Evolutionary conservation across 345 rosid species (phyloP).

Genomic region (Citrus sinensis): DNA sequence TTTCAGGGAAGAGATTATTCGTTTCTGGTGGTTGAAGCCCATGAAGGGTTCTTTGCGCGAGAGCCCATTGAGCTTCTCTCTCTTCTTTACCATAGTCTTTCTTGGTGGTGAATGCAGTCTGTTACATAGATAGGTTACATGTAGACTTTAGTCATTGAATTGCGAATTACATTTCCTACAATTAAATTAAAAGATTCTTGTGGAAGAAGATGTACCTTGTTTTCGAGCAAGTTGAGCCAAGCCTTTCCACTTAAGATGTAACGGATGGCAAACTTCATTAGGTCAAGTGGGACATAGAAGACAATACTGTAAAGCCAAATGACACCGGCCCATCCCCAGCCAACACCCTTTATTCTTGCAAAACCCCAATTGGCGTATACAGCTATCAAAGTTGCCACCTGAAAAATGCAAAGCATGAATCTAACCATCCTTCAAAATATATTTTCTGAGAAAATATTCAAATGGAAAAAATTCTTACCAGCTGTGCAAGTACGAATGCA

Average conservation of each 20-base stretch:
- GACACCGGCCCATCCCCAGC: slow-evolving; percentile 95
- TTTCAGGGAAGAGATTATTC: slow-evolving; percentile 39
- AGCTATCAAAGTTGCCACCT: slow-evolving; percentile 79
- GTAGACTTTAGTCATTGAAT: neutral
- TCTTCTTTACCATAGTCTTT: slow-evolving; percentile 84
- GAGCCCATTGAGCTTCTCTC: slow-evolving; percentile 95
- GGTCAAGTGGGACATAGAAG: slow-evolving; percentile 71
- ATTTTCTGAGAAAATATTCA: neutral
- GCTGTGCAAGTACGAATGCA: slow-evolving; percentile 70
- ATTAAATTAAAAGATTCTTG: neutral
- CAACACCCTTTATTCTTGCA: slow-evolving; percentile 72
- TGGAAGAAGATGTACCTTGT: slow-evolving; percentile 46
- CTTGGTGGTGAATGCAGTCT: slow-evolving; percentile 92
- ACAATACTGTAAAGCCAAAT: slow-evolving; percentile 83
- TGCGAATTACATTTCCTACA: neutral
- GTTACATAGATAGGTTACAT: neutral
- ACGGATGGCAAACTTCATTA: slow-evolving; percentile 72
- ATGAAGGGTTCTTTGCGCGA: slow-evolving; percentile 73
- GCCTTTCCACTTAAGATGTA: slow-evolving; percentile 80
- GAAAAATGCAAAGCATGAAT: neutral
- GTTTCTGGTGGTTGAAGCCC: slow-evolving; percentile 74
- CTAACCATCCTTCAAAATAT: neutral
- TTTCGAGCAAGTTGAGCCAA: slow-evolving; percentile 70
- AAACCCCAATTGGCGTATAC: slow-evolving; percentile 70
- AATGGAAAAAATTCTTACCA: slow-evolving; percentile 32